Percentiles rank a stretch among this genome's conserved stretches.
These are phyloP conservation scores for Xylaria sp. DNA, from an alignment of 2,329 filamentous ascomycete species.

Conservation along the genomic window DNA sequence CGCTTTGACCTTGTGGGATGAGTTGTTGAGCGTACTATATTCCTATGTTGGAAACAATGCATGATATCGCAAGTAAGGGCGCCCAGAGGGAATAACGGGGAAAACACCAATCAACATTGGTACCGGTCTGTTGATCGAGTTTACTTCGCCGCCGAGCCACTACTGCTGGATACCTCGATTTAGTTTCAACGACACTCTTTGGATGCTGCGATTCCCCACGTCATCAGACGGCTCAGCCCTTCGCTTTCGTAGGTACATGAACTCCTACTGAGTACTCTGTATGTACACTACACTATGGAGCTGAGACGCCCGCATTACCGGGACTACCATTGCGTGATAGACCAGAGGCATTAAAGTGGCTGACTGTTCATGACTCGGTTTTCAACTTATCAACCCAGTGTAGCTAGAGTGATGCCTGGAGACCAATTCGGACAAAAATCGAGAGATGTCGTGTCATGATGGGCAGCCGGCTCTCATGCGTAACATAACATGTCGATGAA, in stretches of 20 bases:
- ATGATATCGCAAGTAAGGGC: background rate
- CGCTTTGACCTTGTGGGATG: background rate
- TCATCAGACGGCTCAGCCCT: background rate
- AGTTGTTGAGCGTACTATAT: background rate
- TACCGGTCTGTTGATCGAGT: background rate
- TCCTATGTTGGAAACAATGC: background rate
- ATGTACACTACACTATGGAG: no score
- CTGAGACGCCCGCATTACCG: background rate
- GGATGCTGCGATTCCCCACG: background rate
- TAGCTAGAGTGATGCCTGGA: no score
- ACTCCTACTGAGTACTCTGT: no score
- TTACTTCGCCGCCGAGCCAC: background rate
- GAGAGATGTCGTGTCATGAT: background rate
- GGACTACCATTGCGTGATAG: background rate
- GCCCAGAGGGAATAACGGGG: background rate
- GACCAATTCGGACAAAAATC: background rate
- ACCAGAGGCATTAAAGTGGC: background rate
- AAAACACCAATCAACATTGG: background rate
- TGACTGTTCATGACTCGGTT: constrained; percentile 3
- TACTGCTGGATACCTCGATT: background rate
- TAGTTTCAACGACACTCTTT: background rate
- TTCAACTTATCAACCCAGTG: background rate
- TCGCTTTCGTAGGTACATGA: background rate
- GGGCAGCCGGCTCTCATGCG: background rate
- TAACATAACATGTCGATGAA: background rate